Conservation (phyloP, 345 rosid genomes). For the Gynandropsis gynandra region DNA sequence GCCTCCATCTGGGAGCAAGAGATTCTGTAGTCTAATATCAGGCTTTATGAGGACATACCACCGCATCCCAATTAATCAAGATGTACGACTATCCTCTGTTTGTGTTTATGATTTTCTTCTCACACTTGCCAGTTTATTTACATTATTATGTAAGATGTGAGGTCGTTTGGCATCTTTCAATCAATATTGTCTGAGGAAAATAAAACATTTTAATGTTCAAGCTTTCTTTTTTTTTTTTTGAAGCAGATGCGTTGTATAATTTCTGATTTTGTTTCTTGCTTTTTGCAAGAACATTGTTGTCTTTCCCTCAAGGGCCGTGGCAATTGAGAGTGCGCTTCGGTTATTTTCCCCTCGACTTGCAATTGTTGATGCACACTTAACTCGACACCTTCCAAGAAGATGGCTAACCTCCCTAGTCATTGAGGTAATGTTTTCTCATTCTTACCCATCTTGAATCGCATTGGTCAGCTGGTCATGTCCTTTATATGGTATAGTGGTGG, state of each 20-base stretch:
- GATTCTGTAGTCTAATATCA: conserved; percentile 57
- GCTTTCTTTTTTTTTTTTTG: no score
- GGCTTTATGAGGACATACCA: conserved; percentile 66
- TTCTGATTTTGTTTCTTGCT: conserved; percentile 24
- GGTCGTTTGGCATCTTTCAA: no score
- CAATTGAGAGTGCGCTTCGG: conserved; percentile 55
- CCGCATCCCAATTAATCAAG: conserved; percentile 53
- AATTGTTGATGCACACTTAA: conserved; percentile 62
- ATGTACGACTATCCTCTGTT: conserved; percentile 35
- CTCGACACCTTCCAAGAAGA: conserved; percentile 49
- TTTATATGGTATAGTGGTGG: no score
- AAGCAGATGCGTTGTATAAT: background rate
- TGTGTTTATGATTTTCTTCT: background rate
- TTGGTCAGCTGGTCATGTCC: no score
- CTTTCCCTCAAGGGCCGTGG: conserved; percentile 69
- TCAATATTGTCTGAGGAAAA: no score
- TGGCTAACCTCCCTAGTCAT: conserved; percentile 65
- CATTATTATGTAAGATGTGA: no score
- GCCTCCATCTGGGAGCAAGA: conserved; percentile 64
- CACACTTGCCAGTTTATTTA: no score
- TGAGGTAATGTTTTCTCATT: conserved; percentile 34
- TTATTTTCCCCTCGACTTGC: conserved; percentile 77
- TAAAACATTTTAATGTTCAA: background rate
- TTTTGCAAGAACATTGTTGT: conserved; percentile 52
- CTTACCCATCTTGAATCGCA: background rate